Base-by-base conservation (phyloP, 2,329 filamentous ascomycete genomes). In the Madurella mycetomatis region DNA sequence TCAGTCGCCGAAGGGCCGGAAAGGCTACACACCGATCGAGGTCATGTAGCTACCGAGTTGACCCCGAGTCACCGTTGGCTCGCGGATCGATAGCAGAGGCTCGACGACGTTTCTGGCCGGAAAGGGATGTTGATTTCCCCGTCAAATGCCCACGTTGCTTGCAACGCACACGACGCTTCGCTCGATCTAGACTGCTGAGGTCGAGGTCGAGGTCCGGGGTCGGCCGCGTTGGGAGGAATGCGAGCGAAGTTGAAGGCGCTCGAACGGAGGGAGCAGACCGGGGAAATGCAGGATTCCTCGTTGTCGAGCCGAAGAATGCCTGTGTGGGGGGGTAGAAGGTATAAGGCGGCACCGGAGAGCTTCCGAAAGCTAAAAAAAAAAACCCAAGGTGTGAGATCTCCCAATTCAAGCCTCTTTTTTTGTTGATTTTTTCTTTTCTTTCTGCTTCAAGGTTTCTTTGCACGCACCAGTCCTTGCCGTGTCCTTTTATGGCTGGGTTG, bases 251-350 rank as follows among this genome's bases (percentile, higher is more conserved):
- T 40, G 18, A 32, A 57, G 40, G 41, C 34, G 43, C 53, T 56
- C 56, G 57, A 60, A 66, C 66, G 67, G 68, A 73, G 71, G 70
- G 69, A 66, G 68, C 50, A 64, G 61, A 62, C 64, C 62, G 63
- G 69, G 66, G 67, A 66, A 37, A 65, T 62, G 66, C 65, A 52
- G 67, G 72, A 72, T 75, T 75, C 73, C 70, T 73, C 66, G 67
- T 68, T 58, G 68, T 67, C 66, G 67, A 67, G 66, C 67, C 69
- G 69, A 74, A 73, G 73, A 75, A 76, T 76, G 72, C 60, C 61
- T 63, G 53, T 56, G 44, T 49, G 53, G 51, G 47, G 50, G 37
- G 47, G 48, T 46, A 48, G 47, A 57, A 59, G 47, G 55, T 58
- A 51, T 47, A 44, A 54, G 54, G 52, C 50, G 51, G 51, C 52